These are phyloP conservation scores for Castanea crenata DNA, from an alignment of 306 rosid species.

Conservation along the genomic window DNA sequence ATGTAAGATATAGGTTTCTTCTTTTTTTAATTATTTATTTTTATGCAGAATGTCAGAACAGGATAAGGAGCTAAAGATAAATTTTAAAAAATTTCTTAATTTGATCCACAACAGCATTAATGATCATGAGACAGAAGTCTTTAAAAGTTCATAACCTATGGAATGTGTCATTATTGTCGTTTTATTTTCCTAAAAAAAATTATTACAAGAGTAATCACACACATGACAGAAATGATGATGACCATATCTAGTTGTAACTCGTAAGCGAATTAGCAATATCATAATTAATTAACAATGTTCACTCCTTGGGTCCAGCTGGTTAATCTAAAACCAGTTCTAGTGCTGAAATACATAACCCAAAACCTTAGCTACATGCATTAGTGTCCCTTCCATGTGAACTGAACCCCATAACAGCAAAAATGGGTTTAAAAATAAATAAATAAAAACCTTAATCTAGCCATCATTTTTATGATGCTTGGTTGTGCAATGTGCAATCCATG, in stretches of 20 bases:
- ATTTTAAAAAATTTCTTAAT: neutral
- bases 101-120: neutral
- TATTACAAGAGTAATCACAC: neutral
- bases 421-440: neutral
- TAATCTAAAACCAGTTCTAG: neutral
- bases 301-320: neutral
- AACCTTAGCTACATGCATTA: neutral
- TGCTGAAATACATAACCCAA: neutral
- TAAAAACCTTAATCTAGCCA: neutral
- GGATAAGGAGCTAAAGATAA: neutral
- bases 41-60: neutral
- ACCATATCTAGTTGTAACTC: neutral
- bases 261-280: neutral
- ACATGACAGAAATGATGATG: neutral
- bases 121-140: neutral
- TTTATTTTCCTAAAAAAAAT: neutral
- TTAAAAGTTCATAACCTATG: neutral
- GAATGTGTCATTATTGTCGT: neutral
- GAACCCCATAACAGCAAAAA: neutral
- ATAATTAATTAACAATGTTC: neutral
- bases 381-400: neutral
- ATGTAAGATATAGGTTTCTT: neutral
- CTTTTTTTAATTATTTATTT: neutral
- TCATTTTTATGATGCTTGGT: neutral
- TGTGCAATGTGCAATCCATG: slow-evolving; percentile 11